Conservation (phyloP, 2,329 filamentous ascomycete genomes). For the Scedosporium minutisporum region DNA sequence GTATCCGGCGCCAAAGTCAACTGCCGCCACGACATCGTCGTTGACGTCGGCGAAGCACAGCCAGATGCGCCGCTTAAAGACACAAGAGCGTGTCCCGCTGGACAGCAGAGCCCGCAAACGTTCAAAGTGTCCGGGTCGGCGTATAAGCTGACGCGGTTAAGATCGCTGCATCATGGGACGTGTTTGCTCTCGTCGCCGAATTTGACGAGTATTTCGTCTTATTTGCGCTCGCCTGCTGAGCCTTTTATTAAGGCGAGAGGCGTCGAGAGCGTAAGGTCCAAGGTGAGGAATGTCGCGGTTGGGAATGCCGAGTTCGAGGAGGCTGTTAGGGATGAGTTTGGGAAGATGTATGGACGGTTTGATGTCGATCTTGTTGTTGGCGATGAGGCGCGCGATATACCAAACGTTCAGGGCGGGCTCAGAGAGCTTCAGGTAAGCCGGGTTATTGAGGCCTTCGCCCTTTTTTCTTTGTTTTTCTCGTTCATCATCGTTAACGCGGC, state of each 20-base stretch:
- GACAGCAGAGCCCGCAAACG: conserved; percentile 17
- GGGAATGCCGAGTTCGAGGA: conserved; percentile 34
- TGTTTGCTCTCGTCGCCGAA: conserved; percentile 74
- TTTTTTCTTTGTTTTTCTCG: not conserved
- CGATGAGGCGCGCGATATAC: conserved; percentile 30
- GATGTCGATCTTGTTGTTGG: conserved; percentile 39
- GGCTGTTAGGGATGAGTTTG: conserved; percentile 57
- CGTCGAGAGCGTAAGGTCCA: conserved; percentile 83
- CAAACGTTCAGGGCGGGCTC: conserved; percentile 49
- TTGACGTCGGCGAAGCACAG: conserved; percentile 33
- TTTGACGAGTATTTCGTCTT: conserved; percentile 54
- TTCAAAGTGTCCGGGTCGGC: conserved; percentile 89
- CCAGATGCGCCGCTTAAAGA: conserved; percentile 1
- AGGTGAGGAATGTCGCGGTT: conserved; percentile 68
- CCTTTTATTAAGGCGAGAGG: conserved; percentile 70
- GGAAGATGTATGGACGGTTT: conserved; percentile 48
- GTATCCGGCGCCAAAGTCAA: conserved; percentile 63
- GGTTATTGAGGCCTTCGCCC: not conserved
- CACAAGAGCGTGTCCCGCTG: not conserved
- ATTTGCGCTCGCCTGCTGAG: conserved; percentile 70
- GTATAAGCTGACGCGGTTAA: conserved; percentile 76
- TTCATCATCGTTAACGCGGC: not conserved
- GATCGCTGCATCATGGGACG: conserved; percentile 88
- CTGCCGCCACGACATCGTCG: conserved; percentile 84
- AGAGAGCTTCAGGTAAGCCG: conserved; percentile 47